Conservation (phyloP, 768 basidiomycete genomes). For the Rhizopogon vesiculosus region DNA sequence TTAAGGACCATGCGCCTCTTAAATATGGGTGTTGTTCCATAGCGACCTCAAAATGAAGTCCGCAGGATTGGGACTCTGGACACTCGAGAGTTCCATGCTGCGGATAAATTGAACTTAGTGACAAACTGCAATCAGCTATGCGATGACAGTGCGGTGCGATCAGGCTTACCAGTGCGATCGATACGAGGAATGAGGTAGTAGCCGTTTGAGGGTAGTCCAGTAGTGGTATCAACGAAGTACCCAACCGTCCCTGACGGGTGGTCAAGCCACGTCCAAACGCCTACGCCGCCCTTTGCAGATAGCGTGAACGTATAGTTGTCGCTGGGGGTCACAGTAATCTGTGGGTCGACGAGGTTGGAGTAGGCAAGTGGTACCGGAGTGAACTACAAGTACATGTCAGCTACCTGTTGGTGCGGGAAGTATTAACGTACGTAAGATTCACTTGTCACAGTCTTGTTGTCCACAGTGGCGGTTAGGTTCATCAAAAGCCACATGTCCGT, state of each 20-base stretch:
- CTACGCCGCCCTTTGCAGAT: slow-evolving; percentile 50
- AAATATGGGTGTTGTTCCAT: slow-evolving; percentile 47
- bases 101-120: slow-evolving; percentile 36
- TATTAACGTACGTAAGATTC: slow-evolving; percentile 44
- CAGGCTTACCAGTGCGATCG: slow-evolving; percentile 42
- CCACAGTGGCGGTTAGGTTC: slow-evolving; percentile 42
- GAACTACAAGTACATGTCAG: slow-evolving; percentile 32
- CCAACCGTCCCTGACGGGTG: slow-evolving; percentile 53
- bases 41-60: slow-evolving; percentile 49
- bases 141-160: neutral
- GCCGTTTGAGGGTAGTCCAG: slow-evolving; percentile 41
- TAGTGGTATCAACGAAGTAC: slow-evolving; percentile 41
- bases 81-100: slow-evolving; percentile 35
- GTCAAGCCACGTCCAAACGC: slow-evolving; percentile 56
- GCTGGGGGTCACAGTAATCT: slow-evolving; percentile 31
- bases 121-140: neutral
- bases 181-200: slow-evolving; percentile 53
- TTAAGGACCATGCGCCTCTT: neutral
- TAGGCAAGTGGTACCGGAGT: slow-evolving; percentile 45
- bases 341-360: slow-evolving; percentile 45
- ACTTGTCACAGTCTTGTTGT: slow-evolving; percentile 36
- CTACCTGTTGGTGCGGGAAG: neutral
- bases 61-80: slow-evolving; percentile 30
- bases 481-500: slow-evolving; percentile 48
- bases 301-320: slow-evolving; percentile 42